Base-by-base conservation (phyloP, 163 green algal species). In the Coccomyxa subellipsoidea region DNA sequence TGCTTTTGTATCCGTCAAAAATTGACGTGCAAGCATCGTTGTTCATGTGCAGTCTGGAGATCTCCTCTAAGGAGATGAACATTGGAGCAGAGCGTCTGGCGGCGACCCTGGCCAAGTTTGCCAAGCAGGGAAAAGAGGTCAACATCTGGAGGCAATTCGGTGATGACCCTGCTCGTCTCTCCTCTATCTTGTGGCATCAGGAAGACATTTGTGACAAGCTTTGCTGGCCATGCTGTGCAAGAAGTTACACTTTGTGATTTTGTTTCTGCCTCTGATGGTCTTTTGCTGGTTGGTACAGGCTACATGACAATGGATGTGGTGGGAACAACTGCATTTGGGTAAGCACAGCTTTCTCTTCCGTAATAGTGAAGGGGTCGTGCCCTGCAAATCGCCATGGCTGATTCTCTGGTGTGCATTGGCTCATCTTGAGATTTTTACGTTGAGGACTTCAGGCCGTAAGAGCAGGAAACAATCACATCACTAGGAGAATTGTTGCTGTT, bases 271-370 rank as follows among this genome's bases (percentile, higher is more conserved):
- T 18, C 47, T 59, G 47, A 59, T 59, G 47, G 47, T 59, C 15
- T 59, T 12, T 12, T 59, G 21, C 47, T 59, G 47, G 47, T 8
- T 59, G 2, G 15, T 54, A 59, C 66, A 73, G 66, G 70, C 12
- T 34, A 77, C 70, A 77, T 77, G 70, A 77, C 70, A 4, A 77
- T 77, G 70, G 70, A 77, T 34, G 70, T 77, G 18, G 70, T 77
- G 31, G 70, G 70, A 12, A 77, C 32, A 27, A 10, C 70, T n/a
- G 70, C 70, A 2, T 77, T 77, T 77, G 70, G 70, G 70, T 77
- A 31, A 38, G 70, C 66, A 59, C 47, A 59, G 47, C 47, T 59
- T 18, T 59, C 47, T 59, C 47, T 59, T 23, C 4, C 47, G 15
- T 18, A 59, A 21, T 59, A n/a, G n/a, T n/a, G n/a, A n/a, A n/a